phyloP scores from a whole-genome alignment of 805 yeast genomes.

The Pichia cabralensis region DNA sequence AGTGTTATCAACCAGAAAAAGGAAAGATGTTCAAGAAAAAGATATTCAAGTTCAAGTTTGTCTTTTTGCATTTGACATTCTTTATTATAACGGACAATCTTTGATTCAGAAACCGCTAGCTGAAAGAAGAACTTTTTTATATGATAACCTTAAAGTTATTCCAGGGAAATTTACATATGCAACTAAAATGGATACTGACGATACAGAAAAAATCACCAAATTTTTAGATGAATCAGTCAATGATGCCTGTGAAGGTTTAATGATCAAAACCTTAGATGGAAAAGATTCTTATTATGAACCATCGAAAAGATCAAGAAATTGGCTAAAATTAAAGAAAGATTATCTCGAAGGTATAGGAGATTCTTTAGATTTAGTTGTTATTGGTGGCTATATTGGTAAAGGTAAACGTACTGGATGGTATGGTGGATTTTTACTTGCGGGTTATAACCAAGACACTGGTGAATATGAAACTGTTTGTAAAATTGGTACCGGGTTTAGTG shows the following conservation, averaged over 20 bases:
- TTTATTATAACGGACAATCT: constrained; percentile 66
- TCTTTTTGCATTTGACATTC: constrained; percentile 81
- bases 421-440: constrained; percentile 89
- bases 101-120: constrained; percentile 55
- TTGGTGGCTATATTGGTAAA: constrained; percentile 88
- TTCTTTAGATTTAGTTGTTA: constrained; percentile 82
- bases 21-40: constrained; percentile 82
- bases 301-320: constrained; percentile 85
- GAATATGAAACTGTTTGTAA: constrained; percentile 94
- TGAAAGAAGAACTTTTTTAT: constrained; percentile 58
- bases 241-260: constrained; percentile 89
- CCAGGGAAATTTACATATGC: constrained; percentile 82
- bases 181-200: constrained; percentile 57
- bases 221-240: constrained; percentile 85
- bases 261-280: constrained; percentile 87
- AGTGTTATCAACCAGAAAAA: constrained; percentile 81
- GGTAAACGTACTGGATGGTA: constrained; percentile 94
- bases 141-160: constrained; percentile 44
- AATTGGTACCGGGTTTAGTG: constrained; percentile 95
- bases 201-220: constrained; percentile 62
- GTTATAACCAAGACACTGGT: constrained; percentile 83
- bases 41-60: constrained; percentile 89
- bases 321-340: constrained; percentile 94
- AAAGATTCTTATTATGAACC: constrained; percentile 83
- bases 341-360: constrained; percentile 94